Conservation (phyloP, 148 eudicot genomes). For the Persicaria maculosa region DNA sequence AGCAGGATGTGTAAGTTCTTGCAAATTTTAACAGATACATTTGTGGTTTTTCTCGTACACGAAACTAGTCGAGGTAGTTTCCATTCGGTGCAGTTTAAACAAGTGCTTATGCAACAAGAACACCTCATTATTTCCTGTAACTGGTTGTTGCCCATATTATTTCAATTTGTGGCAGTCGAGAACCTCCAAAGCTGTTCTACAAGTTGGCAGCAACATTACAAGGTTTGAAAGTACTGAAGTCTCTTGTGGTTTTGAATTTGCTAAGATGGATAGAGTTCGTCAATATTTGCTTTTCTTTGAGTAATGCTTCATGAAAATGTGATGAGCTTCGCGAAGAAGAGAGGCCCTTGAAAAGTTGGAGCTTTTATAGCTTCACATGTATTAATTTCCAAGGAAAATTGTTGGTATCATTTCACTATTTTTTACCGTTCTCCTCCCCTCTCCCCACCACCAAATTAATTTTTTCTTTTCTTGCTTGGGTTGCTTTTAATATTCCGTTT, state of each 20-base stretch:
- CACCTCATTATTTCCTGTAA: slow-evolving; percentile 67
- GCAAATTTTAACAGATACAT: neutral
- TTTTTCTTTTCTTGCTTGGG: slow-evolving; percentile 4
- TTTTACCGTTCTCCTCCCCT: slow-evolving; percentile 22
- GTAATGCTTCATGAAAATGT: slow-evolving; percentile 23
- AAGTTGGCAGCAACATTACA: slow-evolving; percentile 14
- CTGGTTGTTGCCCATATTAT: slow-evolving; percentile 15
- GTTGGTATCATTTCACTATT: neutral
- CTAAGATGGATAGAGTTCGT: slow-evolving; percentile 19
- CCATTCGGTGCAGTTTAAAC: slow-evolving; percentile 49
- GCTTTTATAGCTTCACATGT: slow-evolving; percentile 28
- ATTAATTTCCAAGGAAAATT: slow-evolving; percentile 22
- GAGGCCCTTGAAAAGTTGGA: slow-evolving; percentile 17
- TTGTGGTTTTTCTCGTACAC: neutral
- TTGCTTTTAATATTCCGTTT: slow-evolving; percentile 16
- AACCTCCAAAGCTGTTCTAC: slow-evolving; percentile 24
- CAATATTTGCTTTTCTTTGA: slow-evolving; percentile 14
- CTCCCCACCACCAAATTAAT: slow-evolving; percentile 14
- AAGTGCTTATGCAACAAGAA: slow-evolving; percentile 65
- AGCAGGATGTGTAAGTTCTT: neutral
- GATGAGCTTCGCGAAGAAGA: slow-evolving; percentile 12
- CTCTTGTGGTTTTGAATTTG: slow-evolving; percentile 17
- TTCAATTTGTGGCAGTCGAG: slow-evolving; percentile 20
- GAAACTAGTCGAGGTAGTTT: neutral
- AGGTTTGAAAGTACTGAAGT: slow-evolving; percentile 13